Conservation (phyloP, 2,329 filamentous ascomycete genomes). For the Penicillium sp. region DNA sequence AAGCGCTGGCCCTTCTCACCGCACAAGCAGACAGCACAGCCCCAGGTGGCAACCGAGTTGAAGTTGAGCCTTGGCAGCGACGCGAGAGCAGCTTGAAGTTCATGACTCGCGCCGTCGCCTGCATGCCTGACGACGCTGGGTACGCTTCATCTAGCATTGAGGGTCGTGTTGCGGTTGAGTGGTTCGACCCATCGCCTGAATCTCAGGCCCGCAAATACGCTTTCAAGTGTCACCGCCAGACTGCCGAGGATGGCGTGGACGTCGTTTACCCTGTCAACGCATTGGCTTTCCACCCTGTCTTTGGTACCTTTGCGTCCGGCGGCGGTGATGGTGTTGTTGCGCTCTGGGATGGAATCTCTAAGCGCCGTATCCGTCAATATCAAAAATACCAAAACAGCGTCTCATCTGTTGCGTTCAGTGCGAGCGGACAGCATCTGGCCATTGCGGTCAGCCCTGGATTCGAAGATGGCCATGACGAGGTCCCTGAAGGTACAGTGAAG, state of each 20-base stretch:
- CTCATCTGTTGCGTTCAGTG: conserved; percentile 73
- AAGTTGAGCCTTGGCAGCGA: conserved; percentile 82
- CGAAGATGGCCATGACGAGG: conserved; percentile 80
- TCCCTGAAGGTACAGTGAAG: conserved; percentile 68
- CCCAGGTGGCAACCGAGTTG: conserved; percentile 40
- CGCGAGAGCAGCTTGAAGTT: conserved; percentile 94
- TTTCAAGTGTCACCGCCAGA: conserved; percentile 95
- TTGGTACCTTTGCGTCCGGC: conserved; percentile 83
- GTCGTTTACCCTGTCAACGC: conserved; percentile 91
- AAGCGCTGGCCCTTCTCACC: conserved; percentile 58
- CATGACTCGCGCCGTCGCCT: conserved; percentile 87
- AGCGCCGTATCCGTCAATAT: conserved; percentile 86
- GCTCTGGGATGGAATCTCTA: conserved; percentile 87
- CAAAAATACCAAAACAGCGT: conserved; percentile 79
- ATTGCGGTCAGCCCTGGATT: conserved; percentile 83
- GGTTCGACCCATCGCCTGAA: conserved; percentile 87
- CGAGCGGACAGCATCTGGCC: conserved; percentile 74
- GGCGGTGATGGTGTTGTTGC: conserved; percentile 91
- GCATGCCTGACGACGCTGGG: conserved; percentile 94
- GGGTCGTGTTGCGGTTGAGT: conserved; percentile 92
- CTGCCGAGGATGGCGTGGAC: conserved; percentile 62
- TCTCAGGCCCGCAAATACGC: conserved; percentile 94
- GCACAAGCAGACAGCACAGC: conserved; percentile 48
- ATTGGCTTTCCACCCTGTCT: conserved; percentile 78
- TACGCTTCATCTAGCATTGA: conserved; percentile 94